These are phyloP conservation scores for Rhizopus arrhizus DNA, from an alignment of 371 early-diverging fungal species.

Conservation along the genomic window DNA sequence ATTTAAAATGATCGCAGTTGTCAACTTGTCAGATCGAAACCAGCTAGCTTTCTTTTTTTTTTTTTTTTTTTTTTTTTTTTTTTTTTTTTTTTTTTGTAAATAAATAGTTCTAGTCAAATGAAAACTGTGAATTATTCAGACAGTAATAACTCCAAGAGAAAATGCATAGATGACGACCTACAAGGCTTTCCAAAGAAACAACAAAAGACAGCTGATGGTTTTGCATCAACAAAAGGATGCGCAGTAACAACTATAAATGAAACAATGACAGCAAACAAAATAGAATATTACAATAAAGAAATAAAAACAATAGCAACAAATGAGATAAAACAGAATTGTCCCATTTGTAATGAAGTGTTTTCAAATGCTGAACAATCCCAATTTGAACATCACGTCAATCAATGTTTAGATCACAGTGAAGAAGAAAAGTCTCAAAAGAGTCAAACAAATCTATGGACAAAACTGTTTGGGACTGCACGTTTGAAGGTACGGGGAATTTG, in stretches of 20 bases:
- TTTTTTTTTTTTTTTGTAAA: too few species aligned
- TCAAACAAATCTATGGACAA: not conserved
- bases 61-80: too few species aligned
- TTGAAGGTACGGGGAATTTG: slow-evolving; percentile 21
- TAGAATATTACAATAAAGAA: not conserved
- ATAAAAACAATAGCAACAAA: not conserved
- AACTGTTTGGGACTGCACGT: not conserved
- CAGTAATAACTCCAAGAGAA: not conserved
- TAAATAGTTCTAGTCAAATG: too few species aligned
- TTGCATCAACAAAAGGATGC: not conserved
- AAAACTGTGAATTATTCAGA: too few species aligned
- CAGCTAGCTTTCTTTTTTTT: too few species aligned
- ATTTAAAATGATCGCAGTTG: too few species aligned
- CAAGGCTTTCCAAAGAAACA: not conserved
- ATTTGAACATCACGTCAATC: slow-evolving; percentile 2
- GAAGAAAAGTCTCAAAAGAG: not conserved
- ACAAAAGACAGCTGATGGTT: not conserved
- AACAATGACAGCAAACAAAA: not conserved
- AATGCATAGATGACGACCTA: not conserved
- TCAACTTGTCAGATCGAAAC: too few species aligned
- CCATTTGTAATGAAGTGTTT: not conserved
- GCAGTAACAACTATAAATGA: not conserved
- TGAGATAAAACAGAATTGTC: not conserved
- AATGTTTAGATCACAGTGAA: not conserved
- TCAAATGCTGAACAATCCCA: not conserved